phyloP scores from a whole-genome alignment of 108 stramenopile genomes.

The Skeletonema grethae region DNA sequence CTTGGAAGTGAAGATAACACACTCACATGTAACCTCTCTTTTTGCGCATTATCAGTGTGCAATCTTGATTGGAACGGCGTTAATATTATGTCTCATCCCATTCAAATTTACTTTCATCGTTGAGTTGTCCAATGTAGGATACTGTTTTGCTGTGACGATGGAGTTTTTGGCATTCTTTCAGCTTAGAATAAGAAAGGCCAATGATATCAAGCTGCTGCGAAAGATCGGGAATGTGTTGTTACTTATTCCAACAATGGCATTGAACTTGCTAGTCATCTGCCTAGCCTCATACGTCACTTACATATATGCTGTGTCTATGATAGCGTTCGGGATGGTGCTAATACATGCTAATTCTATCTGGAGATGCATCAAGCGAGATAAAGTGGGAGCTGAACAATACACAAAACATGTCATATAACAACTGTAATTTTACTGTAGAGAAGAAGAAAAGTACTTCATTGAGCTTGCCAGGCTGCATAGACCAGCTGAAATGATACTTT shows the following conservation, averaged over 20 bases:
- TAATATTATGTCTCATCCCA: slow-evolving; percentile 31
- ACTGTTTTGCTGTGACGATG: slow-evolving; percentile 28
- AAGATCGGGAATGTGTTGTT: slow-evolving; percentile 24
- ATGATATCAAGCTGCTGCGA: slow-evolving; percentile 15
- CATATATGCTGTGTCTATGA: slow-evolving; percentile 33
- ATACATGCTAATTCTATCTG: slow-evolving; percentile 17
- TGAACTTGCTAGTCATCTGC: slow-evolving; percentile 24
- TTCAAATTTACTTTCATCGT: slow-evolving; percentile 29
- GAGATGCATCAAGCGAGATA: not conserved
- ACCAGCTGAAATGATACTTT: not conserved
- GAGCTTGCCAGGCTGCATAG: not conserved
- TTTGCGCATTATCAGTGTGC: slow-evolving; percentile 12
- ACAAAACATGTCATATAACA: not conserved
- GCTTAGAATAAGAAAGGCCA: slow-evolving; percentile 18
- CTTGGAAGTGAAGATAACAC: not conserved
- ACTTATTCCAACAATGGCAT: slow-evolving; percentile 20
- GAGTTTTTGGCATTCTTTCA: slow-evolving; percentile 37
- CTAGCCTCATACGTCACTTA: slow-evolving; percentile 49
- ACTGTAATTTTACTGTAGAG: not conserved
- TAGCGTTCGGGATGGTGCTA: slow-evolving; percentile 23
- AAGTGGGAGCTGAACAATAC: not conserved
- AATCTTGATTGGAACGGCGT: slow-evolving; percentile 21
- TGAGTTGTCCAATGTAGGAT: slow-evolving; percentile 36
- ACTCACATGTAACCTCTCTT: slow-evolving; percentile 16
- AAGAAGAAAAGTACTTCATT: not conserved